Conservation (phyloP, 768 basidiomycete species). For the Mycena galopus region DNA sequence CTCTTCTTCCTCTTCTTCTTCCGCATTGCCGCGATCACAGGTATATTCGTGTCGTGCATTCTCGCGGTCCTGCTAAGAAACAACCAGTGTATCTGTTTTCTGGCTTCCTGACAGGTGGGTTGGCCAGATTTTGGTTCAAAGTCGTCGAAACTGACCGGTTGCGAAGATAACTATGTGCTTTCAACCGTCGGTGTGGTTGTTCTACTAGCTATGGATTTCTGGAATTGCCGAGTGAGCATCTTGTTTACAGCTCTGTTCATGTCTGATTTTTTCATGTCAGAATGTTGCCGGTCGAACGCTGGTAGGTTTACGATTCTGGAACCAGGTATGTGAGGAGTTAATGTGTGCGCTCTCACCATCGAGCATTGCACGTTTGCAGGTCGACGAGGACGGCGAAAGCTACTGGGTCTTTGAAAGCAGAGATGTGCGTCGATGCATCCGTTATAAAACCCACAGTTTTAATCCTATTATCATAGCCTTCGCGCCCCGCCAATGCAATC, state of each 20-base stretch:
- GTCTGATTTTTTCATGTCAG: conserved; percentile 51
- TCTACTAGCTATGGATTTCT: conserved; percentile 96
- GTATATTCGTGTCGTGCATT: background rate
- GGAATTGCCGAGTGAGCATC: conserved; percentile 90
- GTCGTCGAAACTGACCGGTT: conserved; percentile 38
- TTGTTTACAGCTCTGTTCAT: background rate
- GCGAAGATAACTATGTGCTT: conserved; percentile 92
- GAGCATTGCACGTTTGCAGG: conserved; percentile 55
- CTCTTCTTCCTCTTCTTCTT: conserved; percentile 94
- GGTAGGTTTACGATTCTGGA: conserved; percentile 98
- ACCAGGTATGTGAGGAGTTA: conserved; percentile 71
- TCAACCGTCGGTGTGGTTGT: conserved; percentile 95
- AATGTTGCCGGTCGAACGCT: conserved; percentile 95
- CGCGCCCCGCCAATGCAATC: conserved; percentile 87
- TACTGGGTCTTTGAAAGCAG: conserved; percentile 99
- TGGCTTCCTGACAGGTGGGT: conserved; percentile 62
- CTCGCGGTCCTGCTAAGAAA: background rate
- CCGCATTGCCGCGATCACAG: conserved; percentile 84
- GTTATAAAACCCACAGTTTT: background rate
- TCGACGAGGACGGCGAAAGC: conserved; percentile 95
- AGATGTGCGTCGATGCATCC: conserved; percentile 73
- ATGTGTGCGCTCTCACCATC: background rate
- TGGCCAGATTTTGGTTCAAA: background rate
- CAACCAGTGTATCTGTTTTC: conserved; percentile 86
- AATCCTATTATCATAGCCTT: conserved; percentile 66